phyloP scores from a whole-genome alignment of 2,329 filamentous ascomycete genomes.

The Raffaelea deltoideospora region DNA sequence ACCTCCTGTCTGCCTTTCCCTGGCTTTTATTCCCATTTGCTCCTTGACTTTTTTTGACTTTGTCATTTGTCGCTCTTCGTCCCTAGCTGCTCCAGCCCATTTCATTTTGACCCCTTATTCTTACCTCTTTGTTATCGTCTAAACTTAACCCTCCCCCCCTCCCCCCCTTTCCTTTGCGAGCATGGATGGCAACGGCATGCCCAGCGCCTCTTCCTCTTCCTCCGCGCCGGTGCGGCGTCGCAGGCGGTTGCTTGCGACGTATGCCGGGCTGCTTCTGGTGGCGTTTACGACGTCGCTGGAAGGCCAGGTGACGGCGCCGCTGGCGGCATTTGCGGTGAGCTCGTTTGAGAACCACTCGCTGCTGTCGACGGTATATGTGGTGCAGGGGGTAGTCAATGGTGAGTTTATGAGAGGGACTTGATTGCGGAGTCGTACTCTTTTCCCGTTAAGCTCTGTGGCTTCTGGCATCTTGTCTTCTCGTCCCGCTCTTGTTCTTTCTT shows the following conservation, averaged over 20 bases:
- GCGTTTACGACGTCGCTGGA: conserved; percentile 54
- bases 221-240: too few relatives aligned
- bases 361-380: conserved; percentile 47
- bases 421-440: neutral
- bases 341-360: conserved; percentile 48
- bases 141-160: too few relatives aligned
- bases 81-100: neutral
- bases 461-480: neutral
- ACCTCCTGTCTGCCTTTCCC: neutral
- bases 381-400: conserved; percentile 50
- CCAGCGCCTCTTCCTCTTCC: too few relatives aligned
- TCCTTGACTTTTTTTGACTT: neutral
- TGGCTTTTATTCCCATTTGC: neutral
- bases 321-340: conserved; percentile 48
- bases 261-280: conserved; percentile 34
- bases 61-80: neutral
- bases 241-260: conserved; percentile 8
- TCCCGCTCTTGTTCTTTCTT: neutral
- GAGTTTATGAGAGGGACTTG: too few relatives aligned
- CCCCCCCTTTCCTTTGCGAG: too few relatives aligned
- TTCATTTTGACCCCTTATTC: too few relatives aligned
- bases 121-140: too few relatives aligned
- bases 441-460: neutral
- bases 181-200: too few relatives aligned
- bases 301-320: conserved; percentile 43